Evolutionary conservation across 2,329 filamentous ascomycete genomes (phyloP).

Genomic region (Fusarium sambucinum): DNA sequence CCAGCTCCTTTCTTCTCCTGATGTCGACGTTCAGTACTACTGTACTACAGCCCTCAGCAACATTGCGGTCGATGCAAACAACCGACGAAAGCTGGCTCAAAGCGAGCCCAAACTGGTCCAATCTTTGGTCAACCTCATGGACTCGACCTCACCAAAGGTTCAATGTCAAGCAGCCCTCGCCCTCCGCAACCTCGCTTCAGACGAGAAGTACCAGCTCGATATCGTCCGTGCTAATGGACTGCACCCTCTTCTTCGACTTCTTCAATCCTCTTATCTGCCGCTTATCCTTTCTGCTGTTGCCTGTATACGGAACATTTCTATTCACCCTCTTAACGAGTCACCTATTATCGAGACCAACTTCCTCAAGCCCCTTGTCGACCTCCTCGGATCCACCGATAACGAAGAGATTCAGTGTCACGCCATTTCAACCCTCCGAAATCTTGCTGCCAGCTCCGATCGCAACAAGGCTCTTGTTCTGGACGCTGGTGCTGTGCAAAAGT

Average conservation of each 20-base stretch:
- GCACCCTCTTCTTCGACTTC: constrained; percentile 83
- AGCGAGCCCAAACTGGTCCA: constrained; percentile 93
- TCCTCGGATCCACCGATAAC: constrained; percentile 94
- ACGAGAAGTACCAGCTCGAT: constrained; percentile 98
- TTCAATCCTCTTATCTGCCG: constrained; percentile 95
- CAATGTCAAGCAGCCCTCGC: constrained; percentile 97
- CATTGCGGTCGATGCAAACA: constrained; percentile 93
- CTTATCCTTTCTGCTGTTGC: constrained; percentile 96
- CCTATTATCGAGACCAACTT: constrained; percentile 99
- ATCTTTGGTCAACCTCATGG: constrained; percentile 95
- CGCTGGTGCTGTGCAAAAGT: constrained; percentile 96
- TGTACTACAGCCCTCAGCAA: constrained; percentile 99
- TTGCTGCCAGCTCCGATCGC: constrained; percentile 94
- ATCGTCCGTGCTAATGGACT: constrained; percentile 93
- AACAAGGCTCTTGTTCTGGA: constrained; percentile 99
- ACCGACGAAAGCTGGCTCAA: constrained; percentile 90
- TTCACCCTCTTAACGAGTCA: constrained; percentile 96
- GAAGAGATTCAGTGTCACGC: constrained; percentile 99
- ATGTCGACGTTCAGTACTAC: constrained; percentile 99
- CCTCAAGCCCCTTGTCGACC: constrained; percentile 89
- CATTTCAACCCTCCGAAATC: constrained; percentile 94
- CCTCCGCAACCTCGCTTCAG: constrained; percentile 92
- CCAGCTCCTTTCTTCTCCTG: constrained; percentile 89
- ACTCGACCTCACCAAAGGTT: constrained; percentile 95
- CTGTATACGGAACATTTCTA: constrained; percentile 98